Conservation (phyloP, 73 alveolate species). For the Halteria grandinella region DNA sequence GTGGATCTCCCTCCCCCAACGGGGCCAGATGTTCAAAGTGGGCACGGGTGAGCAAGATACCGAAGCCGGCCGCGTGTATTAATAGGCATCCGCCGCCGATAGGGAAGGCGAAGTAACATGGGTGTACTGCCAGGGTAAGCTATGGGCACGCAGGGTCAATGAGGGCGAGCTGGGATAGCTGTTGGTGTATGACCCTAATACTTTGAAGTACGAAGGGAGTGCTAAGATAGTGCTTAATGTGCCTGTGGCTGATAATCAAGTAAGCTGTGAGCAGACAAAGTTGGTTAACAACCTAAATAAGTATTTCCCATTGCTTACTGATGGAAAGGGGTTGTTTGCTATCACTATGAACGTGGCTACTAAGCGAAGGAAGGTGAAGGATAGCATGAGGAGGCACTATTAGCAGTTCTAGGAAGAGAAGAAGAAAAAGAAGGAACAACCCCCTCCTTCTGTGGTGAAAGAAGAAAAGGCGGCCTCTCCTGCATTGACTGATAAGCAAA, state of each 20-base stretch:
- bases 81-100: constrained; percentile 65
- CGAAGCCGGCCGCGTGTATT: constrained; percentile 83
- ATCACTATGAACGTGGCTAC: constrained; percentile 73
- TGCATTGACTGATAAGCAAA: neutral
- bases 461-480: constrained; percentile 46
- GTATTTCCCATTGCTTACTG: constrained; percentile 84
- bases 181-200: constrained; percentile 71
- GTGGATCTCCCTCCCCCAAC: constrained; percentile 64
- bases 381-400: constrained; percentile 35
- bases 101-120: constrained; percentile 80
- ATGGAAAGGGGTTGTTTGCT: constrained; percentile 81
- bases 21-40: constrained; percentile 83
- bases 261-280: too few species aligned
- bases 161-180: constrained; percentile 78
- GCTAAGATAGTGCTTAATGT: too few species aligned
- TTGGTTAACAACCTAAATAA: too few species aligned
- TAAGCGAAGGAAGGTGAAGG: constrained; percentile 56
- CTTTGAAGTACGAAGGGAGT: constrained; percentile 63
- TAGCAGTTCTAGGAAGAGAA: constrained; percentile 15
- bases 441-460: too few species aligned
- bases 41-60: constrained; percentile 90
- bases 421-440: constrained; percentile 43
- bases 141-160: constrained; percentile 74
- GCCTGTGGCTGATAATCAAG: too few species aligned
- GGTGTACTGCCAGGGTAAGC: constrained; percentile 81